Percentiles rank a stretch among this genome's conserved stretches.
These are phyloP conservation scores for Lumnitzera littorea DNA, from an alignment of 345 rosid genomes.

Conservation along the genomic window DNA sequence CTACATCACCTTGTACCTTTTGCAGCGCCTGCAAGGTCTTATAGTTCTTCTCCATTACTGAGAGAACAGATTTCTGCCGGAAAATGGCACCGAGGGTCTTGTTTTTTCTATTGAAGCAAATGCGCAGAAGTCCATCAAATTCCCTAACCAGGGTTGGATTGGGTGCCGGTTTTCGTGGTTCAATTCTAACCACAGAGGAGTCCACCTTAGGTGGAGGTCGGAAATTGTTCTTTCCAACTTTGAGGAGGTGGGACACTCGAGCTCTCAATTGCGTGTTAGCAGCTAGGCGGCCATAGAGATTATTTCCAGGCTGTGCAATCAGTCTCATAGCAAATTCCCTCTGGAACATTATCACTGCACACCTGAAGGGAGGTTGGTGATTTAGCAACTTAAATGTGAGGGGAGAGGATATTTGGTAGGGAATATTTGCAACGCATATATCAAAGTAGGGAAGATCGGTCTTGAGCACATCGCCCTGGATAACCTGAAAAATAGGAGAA, in stretches of 20 bases:
- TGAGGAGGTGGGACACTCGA: constrained; percentile 81
- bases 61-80: constrained; percentile 57
- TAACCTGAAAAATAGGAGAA: constrained; percentile 38
- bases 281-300: constrained; percentile 75
- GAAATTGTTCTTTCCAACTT: constrained; percentile 91
- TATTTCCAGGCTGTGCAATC: constrained; percentile 85
- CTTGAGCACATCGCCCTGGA: constrained; percentile 86
- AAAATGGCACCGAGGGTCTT: constrained; percentile 79
- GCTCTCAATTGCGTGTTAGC: constrained; percentile 83
- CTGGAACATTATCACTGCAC: constrained; percentile 91
- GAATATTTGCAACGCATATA: constrained; percentile 88
- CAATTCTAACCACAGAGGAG: constrained; percentile 86
- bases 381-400: constrained; percentile 74
- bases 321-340: constrained; percentile 93
- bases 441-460: constrained; percentile 86
- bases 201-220: constrained; percentile 96
- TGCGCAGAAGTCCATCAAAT: constrained; percentile 82
- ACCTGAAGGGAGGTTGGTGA: constrained; percentile 76
- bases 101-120: constrained; percentile 89
- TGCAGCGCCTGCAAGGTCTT: constrained; percentile 65
- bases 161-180: constrained; percentile 69
- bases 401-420: constrained; percentile 88
- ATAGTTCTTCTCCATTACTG: constrained; percentile 72
- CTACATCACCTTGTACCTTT: constrained; percentile 18
- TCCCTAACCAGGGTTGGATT: constrained; percentile 55